phyloP scores from a whole-genome alignment of 2,329 filamentous ascomycete species.

The Aureobasidium sp. region DNA sequence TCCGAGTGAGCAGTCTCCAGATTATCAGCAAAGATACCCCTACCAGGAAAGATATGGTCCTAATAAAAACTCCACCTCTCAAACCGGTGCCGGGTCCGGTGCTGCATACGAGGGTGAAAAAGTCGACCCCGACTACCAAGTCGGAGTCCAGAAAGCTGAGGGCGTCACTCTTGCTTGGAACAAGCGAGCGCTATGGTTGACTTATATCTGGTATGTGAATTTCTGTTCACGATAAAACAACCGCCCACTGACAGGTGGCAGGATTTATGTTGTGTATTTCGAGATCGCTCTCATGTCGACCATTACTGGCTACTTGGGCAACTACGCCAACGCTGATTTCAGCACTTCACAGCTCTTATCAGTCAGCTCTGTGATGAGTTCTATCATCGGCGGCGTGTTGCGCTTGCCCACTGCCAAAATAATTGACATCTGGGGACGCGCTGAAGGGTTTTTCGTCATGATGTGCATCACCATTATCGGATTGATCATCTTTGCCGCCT shows the following conservation, averaged over 20 bases:
- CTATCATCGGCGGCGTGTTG: slow-evolving; percentile 21
- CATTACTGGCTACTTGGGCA: slow-evolving; percentile 24
- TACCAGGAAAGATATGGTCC: slow-evolving; percentile 28
- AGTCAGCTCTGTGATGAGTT: slow-evolving; percentile 16
- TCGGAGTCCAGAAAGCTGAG: slow-evolving; percentile 28
- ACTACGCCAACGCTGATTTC: slow-evolving; percentile 28
- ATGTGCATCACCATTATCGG: slow-evolving; percentile 19
- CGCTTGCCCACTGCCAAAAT: slow-evolving; percentile 20
- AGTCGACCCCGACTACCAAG: slow-evolving; percentile 20
- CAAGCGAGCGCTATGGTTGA: slow-evolving; percentile 23
- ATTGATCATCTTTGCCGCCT: slow-evolving; percentile 21
- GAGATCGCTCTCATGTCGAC: slow-evolving; percentile 31
- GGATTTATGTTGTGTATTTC: slow-evolving; percentile 33
- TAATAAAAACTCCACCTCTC: slow-evolving; percentile 21
- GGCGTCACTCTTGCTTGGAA: slow-evolving; percentile 27
- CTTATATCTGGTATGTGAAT: slow-evolving; percentile 23
- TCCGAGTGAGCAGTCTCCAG: slow-evolving; percentile 19
- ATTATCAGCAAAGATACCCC: slow-evolving; percentile 7
- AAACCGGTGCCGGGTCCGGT: slow-evolving; percentile 20
- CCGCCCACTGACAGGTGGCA: slow-evolving; percentile 11
- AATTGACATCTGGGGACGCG: slow-evolving; percentile 20
- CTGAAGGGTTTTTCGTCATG: slow-evolving; percentile 19
- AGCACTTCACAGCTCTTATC: slow-evolving; percentile 21
- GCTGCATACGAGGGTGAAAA: neutral
- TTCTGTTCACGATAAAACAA: too few species aligned